Percentiles rank a stretch among this genome's conserved stretches.
Conservation (phyloP, 805 yeast species). For the Candida nanaspora region DNA sequence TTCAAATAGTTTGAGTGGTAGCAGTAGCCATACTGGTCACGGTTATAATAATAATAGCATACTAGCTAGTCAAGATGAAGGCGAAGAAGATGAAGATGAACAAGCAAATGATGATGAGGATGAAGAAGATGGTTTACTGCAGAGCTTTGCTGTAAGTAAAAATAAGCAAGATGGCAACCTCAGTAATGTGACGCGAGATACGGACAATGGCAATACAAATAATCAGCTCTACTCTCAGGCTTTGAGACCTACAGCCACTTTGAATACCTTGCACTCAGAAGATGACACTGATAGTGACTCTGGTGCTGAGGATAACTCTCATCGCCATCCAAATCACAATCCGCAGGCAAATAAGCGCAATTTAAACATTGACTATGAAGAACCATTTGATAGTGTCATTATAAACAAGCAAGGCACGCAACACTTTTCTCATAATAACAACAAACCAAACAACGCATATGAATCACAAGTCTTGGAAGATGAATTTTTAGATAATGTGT, state of each 20-base stretch:
- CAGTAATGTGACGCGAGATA: not conserved
- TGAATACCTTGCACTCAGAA: not conserved
- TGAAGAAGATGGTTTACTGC: not conserved
- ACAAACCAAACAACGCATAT: slow-evolving; percentile 12
- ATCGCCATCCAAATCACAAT: too few relatives aligned
- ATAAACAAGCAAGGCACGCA: not conserved
- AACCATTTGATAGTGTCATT: not conserved
- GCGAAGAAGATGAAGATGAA: slow-evolving; percentile 15
- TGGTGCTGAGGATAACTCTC: too few relatives aligned
- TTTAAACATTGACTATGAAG: not conserved
- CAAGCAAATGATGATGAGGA: slow-evolving; percentile 12
- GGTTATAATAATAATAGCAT: not conserved
- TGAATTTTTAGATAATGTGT: slow-evolving; percentile 19
- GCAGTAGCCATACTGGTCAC: not conserved
- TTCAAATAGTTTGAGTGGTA: not conserved
- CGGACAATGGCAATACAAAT: not conserved
- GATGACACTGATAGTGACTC: slow-evolving; percentile 6
- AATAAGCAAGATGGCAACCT: not conserved
- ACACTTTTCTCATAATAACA: slow-evolving; percentile 12
- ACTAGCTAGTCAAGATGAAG: not conserved
- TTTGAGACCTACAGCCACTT: not conserved
- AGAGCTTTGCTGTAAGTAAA: not conserved
- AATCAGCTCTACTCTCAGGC: slow-evolving; percentile 7
- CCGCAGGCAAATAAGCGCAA: not conserved
- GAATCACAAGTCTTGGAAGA: slow-evolving; percentile 19